Percentiles rank a stretch among this genome's conserved stretches.
Conservation (phyloP, 148 eudicot species). For the Limonium bicolor region DNA sequence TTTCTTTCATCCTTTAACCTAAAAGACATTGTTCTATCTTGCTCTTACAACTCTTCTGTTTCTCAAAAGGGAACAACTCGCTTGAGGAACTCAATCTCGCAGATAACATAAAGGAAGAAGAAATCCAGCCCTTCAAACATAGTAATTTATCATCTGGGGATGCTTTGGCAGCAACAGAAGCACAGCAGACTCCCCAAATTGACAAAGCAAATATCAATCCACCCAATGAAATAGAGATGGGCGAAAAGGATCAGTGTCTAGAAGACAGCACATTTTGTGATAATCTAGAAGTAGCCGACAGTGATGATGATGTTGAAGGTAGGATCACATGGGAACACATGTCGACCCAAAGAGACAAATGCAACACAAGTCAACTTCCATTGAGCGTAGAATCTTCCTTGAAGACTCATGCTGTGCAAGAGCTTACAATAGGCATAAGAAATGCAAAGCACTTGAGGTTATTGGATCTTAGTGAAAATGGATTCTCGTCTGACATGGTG, state of each 20-base stretch:
- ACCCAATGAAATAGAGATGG: conserved; percentile 9
- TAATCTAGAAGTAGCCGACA: conserved; percentile 63
- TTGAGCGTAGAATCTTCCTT: conserved; percentile 3
- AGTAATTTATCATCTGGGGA: neutral
- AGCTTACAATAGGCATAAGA: conserved; percentile 33
- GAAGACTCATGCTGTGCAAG: conserved; percentile 17
- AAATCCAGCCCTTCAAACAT: conserved; percentile 4
- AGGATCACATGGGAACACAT: conserved; percentile 4
- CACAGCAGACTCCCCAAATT: neutral
- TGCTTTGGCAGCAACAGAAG: no score
- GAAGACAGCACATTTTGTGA: conserved; percentile 5
- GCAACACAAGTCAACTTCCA: conserved; percentile 14
- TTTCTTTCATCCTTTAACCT: neutral
- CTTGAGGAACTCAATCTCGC: conserved; percentile 80
- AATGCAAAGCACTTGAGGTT: conserved; percentile 38
- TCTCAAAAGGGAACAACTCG: conserved; percentile 24
- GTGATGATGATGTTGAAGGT: conserved; percentile 62
- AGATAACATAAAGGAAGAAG: conserved; percentile 26
- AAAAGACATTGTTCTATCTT: neutral
- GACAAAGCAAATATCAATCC: neutral
- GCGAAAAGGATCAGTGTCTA: conserved; percentile 9
- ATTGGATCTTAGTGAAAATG: conserved; percentile 70
- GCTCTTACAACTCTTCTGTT: conserved; percentile 6
- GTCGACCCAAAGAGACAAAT: conserved; percentile 16
- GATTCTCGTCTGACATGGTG: conserved; percentile 29